phyloP scores from a whole-genome alignment of 2,329 filamentous ascomycete species.

The Pyrenophora seminiperda region DNA sequence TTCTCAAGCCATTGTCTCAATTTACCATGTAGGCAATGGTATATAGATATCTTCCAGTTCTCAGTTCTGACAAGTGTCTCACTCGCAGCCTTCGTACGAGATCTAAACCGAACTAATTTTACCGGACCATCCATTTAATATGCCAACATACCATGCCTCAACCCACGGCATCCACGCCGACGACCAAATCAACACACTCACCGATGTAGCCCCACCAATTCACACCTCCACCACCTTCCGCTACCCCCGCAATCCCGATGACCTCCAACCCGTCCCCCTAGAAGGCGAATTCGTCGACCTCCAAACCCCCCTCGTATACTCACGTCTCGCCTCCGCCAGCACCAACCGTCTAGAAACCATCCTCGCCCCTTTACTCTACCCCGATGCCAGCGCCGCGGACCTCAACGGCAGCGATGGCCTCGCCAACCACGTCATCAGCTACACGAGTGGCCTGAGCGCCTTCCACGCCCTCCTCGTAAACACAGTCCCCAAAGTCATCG shows the following conservation, averaged over 20 bases:
- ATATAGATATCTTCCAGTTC: too few species aligned
- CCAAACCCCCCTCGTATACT: constrained; percentile 67
- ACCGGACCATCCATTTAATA: background rate
- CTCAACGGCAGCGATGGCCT: constrained; percentile 19
- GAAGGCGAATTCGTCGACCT: constrained; percentile 50
- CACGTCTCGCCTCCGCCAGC: constrained; percentile 76
- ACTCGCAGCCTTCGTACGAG: too few species aligned
- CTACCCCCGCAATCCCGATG: constrained; percentile 72
- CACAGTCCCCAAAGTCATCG: constrained; percentile 80
- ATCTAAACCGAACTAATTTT: too few species aligned
- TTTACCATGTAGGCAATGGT: too few species aligned
- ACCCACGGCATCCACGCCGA: constrained; percentile 83
- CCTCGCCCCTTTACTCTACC: constrained; percentile 73
- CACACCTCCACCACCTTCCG: constrained; percentile 92
- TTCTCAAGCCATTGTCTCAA: background rate
- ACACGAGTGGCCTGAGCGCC: constrained; percentile 82
- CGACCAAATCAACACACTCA: constrained; percentile 72
- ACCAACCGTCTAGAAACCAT: constrained; percentile 84
- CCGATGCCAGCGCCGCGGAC: constrained; percentile 35
- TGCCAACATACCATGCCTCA: constrained; percentile 56
- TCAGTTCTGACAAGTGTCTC: too few species aligned
- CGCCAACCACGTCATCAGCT: constrained; percentile 67
- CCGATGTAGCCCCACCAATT: constrained; percentile 84
- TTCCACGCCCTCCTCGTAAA: constrained; percentile 88
- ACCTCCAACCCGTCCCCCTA: constrained; percentile 59